Percentiles rank a stretch among this genome's conserved stretches.
phyloP scores from a whole-genome alignment of 2,329 filamentous ascomycete species.

The Aureobasidium melanogenum region DNA sequence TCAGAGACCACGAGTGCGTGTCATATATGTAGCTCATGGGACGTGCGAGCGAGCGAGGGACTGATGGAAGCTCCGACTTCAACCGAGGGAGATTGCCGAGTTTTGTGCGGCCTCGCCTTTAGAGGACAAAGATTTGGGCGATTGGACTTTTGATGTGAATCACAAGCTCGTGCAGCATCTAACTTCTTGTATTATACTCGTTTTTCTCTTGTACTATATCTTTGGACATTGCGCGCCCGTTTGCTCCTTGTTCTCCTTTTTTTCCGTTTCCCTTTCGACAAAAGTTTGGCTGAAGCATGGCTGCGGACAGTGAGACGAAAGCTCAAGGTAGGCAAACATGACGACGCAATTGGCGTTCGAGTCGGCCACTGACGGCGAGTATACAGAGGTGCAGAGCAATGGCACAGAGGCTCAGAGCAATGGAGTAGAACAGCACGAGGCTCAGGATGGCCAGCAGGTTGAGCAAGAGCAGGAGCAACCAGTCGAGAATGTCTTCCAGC shows the following conservation, averaged over 20 bases:
- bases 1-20: background rate
- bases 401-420: slow-evolving; percentile 4
- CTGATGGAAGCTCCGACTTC: slow-evolving; percentile 1
- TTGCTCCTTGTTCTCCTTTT: background rate
- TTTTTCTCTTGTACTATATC: slow-evolving; percentile 2
- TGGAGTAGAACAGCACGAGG: slow-evolving; percentile 1
- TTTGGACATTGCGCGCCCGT: background rate
- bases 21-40: background rate
- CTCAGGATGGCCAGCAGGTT: background rate
- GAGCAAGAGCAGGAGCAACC: slow-evolving; percentile 7
- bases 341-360: background rate
- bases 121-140: background rate
- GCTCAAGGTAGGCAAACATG: slow-evolving; percentile 8
- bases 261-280: background rate
- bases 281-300: slow-evolving; percentile 10
- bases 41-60: background rate
- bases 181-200: slow-evolving; percentile 12
- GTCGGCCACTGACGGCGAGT: background rate
- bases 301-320: slow-evolving; percentile 9
- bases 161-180: slow-evolving; percentile 3
- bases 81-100: slow-evolving; percentile 4
- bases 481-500: slow-evolving; percentile 46
- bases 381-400: slow-evolving; percentile 8
- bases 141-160: slow-evolving; percentile 1
- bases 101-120: slow-evolving; percentile 2